Evolutionary conservation across 257 asterid genomes (phyloP).

Genomic region (Ilex aquifolium): DNA sequence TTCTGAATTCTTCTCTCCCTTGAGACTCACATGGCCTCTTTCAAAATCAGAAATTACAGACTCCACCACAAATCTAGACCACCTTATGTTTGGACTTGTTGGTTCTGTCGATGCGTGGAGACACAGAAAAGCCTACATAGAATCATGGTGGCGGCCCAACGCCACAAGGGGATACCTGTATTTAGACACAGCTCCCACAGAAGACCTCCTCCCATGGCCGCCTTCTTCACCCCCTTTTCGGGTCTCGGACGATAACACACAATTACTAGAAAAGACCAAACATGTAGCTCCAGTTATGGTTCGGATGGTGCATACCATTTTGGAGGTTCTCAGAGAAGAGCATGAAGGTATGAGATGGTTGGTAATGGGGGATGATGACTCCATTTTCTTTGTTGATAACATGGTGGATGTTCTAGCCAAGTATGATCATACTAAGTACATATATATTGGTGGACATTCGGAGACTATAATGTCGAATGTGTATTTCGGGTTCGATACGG

Average conservation of each 20-base stretch:
- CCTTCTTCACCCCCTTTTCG: constrained; percentile 46
- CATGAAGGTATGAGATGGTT: constrained; percentile 41
- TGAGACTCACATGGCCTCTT: too few species aligned
- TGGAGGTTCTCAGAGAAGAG: constrained; percentile 38
- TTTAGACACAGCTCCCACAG: constrained; percentile 38
- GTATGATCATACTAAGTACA: constrained; percentile 44
- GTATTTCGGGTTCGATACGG: constrained; percentile 52
- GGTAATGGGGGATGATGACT: constrained; percentile 65
- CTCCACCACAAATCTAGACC: constrained; percentile 38
- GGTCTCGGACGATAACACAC: constrained; percentile 31
- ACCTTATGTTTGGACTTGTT: constrained; percentile 49
- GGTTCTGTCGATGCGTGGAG: constrained; percentile 56
- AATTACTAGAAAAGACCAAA: constrained; percentile 24
- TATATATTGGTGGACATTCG: constrained; percentile 54
- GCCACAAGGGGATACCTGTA: constrained; percentile 43
- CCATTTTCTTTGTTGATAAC: constrained; percentile 48
- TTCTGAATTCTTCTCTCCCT: too few species aligned
- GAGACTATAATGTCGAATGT: constrained; percentile 44
- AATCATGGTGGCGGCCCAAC: constrained; percentile 66
- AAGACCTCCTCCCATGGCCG: constrained; percentile 52
- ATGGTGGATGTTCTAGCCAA: constrained; percentile 38
- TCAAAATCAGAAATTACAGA: background rate
- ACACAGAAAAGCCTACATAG: constrained; percentile 36
- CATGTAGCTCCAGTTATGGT: constrained; percentile 42
- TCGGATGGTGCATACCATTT: constrained; percentile 47